Evolutionary conservation across 345 rosid species (phyloP).

Genomic region (Bruguiera parviflora): DNA sequence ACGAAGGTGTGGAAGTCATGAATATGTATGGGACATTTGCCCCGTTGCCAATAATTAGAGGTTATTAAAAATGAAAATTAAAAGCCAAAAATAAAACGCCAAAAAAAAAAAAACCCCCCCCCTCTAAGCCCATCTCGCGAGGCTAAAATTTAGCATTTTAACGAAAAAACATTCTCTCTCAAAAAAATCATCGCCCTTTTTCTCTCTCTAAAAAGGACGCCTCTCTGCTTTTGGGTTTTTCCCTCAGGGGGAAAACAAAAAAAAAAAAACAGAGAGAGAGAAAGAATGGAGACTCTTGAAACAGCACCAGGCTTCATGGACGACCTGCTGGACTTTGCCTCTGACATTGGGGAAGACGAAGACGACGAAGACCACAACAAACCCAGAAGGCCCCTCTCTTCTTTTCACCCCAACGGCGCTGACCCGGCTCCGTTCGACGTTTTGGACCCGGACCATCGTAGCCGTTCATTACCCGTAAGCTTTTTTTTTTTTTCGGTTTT

Average conservation of each 20-base stretch:
- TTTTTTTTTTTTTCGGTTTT: too few species aligned
- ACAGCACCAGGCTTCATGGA: conserved; percentile 31
- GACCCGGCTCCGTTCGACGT: conserved; percentile 15
- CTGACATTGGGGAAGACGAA: conserved; percentile 39
- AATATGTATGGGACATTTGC: conserved; percentile 5
- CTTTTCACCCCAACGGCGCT: conserved; percentile 18
- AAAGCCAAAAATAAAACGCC: not conserved
- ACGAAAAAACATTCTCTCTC: not conserved
- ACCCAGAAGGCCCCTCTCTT: conserved; percentile 17
- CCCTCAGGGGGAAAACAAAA: not conserved
- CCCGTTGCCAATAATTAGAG: not conserved
- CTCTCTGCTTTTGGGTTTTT: not conserved
- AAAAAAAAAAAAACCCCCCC: not conserved
- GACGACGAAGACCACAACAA: conserved; percentile 31
- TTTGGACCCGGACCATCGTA: conserved; percentile 10
- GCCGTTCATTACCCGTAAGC: conserved; percentile 38
- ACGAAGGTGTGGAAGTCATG: conserved; percentile 1
- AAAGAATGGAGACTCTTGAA: conserved; percentile 38
- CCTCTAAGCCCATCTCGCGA: conserved; percentile 17
- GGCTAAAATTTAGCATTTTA: not conserved
- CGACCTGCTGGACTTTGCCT: conserved; percentile 43
- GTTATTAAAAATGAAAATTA: not conserved
- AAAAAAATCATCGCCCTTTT: not conserved
- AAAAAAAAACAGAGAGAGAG: too few species aligned
- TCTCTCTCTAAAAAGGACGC: not conserved